These are phyloP conservation scores for Boletus rubescentipes DNA, from an alignment of 768 basidiomycete species.

Conservation along the genomic window DNA sequence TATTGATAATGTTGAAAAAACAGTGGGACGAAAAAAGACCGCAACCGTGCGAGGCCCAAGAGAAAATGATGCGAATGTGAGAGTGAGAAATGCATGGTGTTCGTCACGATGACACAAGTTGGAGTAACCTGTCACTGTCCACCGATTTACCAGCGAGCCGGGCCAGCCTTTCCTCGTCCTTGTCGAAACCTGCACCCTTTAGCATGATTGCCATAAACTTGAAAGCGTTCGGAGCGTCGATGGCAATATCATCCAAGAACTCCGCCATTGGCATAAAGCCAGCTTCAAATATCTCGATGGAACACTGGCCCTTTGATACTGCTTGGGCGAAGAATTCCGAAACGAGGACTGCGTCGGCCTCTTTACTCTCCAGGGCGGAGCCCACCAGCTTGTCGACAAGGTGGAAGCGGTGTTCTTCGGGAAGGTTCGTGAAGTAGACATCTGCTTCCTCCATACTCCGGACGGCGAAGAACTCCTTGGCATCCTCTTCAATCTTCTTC, in stretches of 20 bases:
- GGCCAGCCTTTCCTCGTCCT: slow-evolving; percentile 54
- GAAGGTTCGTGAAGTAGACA: slow-evolving; percentile 76
- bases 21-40: background rate
- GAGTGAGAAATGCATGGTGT: slow-evolving; percentile 16
- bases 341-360: slow-evolving; percentile 75
- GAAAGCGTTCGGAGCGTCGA: slow-evolving; percentile 89
- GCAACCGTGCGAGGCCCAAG: slow-evolving; percentile 15
- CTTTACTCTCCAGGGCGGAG: slow-evolving; percentile 77
- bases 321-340: slow-evolving; percentile 70
- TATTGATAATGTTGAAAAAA: slow-evolving; percentile 3
- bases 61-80: slow-evolving; percentile 14
- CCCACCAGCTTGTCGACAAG: slow-evolving; percentile 78
- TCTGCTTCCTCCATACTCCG: slow-evolving; percentile 87
- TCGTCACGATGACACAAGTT: slow-evolving; percentile 47
- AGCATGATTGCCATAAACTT: slow-evolving; percentile 72
- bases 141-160: slow-evolving; percentile 61
- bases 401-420: slow-evolving; percentile 55
- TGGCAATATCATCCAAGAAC: slow-evolving; percentile 82
- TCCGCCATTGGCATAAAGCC: slow-evolving; percentile 72
- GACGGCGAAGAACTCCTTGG: slow-evolving; percentile 84
- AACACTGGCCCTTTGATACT: slow-evolving; percentile 57
- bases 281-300: slow-evolving; percentile 63
- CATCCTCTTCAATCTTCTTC: slow-evolving; percentile 77
- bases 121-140: slow-evolving; percentile 60
- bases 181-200: slow-evolving; percentile 59